Evolutionary conservation across 352 stramenopile species (phyloP).

Genomic region (Phytophthora ramorum): DNA sequence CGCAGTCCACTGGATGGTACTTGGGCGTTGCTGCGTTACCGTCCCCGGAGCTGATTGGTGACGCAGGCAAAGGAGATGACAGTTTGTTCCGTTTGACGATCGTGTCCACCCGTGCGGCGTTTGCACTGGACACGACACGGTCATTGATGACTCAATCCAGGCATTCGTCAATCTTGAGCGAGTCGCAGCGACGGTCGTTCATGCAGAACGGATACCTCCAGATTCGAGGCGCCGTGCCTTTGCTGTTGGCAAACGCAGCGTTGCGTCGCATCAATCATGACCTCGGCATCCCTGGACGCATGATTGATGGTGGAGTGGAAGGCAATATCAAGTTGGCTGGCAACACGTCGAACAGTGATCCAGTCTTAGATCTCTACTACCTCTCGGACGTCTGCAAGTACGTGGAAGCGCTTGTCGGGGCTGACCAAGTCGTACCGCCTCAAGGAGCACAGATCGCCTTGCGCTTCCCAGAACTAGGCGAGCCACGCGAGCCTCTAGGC

Average conservation of each 20-base stretch:
- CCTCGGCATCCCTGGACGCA: slow-evolving; percentile 66
- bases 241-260: slow-evolving; percentile 60
- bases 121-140: slow-evolving; percentile 49
- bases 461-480: slow-evolving; percentile 75
- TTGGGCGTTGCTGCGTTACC: slow-evolving; percentile 40
- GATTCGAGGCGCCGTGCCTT: slow-evolving; percentile 64
- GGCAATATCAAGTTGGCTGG: slow-evolving; percentile 70
- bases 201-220: slow-evolving; percentile 79
- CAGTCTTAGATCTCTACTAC: slow-evolving; percentile 66
- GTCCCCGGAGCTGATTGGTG: slow-evolving; percentile 50
- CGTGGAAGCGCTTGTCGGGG: slow-evolving; percentile 67
- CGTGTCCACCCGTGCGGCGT: slow-evolving; percentile 55
- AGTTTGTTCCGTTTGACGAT: slow-evolving; percentile 61
- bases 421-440: slow-evolving; percentile 49
- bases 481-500: slow-evolving; percentile 61
- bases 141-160: slow-evolving; percentile 31
- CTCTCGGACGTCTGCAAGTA: slow-evolving; percentile 59
- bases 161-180: slow-evolving; percentile 45
- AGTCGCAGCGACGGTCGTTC: slow-evolving; percentile 71
- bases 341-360: slow-evolving; percentile 74
- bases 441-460: slow-evolving; percentile 75
- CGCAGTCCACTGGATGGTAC: slow-evolving; percentile 59
- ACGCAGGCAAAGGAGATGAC: slow-evolving; percentile 45
- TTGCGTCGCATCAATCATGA: slow-evolving; percentile 82
- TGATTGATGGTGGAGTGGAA: slow-evolving; percentile 81